Base-by-base conservation (phyloP, 116 monocot genomes). In the Iris pallida region DNA sequence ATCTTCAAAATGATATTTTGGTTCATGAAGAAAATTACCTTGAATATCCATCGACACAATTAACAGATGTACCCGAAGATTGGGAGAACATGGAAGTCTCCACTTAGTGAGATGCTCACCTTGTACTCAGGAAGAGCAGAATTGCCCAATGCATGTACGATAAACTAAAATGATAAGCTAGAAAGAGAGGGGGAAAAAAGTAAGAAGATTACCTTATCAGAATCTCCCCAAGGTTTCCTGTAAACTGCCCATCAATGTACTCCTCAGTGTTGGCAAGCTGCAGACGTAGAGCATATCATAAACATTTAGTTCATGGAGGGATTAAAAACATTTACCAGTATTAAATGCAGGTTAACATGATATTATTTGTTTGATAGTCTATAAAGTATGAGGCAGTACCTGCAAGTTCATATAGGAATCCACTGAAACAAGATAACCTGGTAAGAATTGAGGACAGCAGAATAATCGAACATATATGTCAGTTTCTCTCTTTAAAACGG, bases 351-450 rank as follows among this genome's bases (percentile, higher is more conserved):
- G 64, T 46, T 20, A 44, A 16, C 2, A 7, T 20, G 20, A 69
- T 18, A 16, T 8, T 7, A 60, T 20, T 7, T 40, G n/a, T 13
- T 49, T 14, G 5, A 44, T 14, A 66, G 55, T 45, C 14, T n/a
- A 66, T 45, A 20, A 40, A 45, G 53, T 4, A 19, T 40, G 9
- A 20, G 62, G 16, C 40, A 56, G 0, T 73, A 92, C 88, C 92
- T 92, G 92, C 53, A 88, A 67, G 66, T 93, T 93, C 93, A 93
- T 89, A 64, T 93, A 93, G 19, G 93, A 93, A 68, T 93, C 89
- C 20, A 93, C 93, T 5, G 89, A 93, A 15, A 92, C 92, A 63
- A 92, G 92, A 74, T 74, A 92, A 42, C 88, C 92, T 92, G 77
- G 13, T 53, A 66, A 49, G n/a, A 52, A 11, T 42, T 58, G 58